phyloP scores from a whole-genome alignment of 306 rosid species.

The Trifolium dubium region DNA sequence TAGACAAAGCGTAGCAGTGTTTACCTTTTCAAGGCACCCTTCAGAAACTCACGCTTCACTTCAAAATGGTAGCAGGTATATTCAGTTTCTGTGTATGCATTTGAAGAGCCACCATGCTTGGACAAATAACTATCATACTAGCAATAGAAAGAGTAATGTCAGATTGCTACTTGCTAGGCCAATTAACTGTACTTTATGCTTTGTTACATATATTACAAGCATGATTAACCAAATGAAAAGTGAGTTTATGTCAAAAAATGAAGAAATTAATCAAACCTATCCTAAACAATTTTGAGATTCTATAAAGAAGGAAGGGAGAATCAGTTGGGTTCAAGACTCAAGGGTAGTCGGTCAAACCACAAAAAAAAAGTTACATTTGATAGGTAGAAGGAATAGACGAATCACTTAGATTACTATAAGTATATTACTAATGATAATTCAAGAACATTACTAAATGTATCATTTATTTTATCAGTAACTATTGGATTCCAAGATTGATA shows the following conservation, averaged over 20 bases:
- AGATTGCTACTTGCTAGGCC: slow-evolving; percentile 43
- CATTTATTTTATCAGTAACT: slow-evolving; percentile 9
- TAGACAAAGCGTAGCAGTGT: slow-evolving; percentile 34
- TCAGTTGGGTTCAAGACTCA: slow-evolving; percentile 12
- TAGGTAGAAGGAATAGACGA: slow-evolving; percentile 29
- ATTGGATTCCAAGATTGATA: background rate
- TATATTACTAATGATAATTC: background rate
- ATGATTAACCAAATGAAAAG: slow-evolving; percentile 29
- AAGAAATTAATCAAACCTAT: slow-evolving; percentile 29
- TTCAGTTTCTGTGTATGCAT: slow-evolving; percentile 92
- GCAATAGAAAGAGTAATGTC: slow-evolving; percentile 50
- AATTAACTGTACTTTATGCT: slow-evolving; percentile 16
- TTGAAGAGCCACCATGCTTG: slow-evolving; percentile 97
- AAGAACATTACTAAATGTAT: slow-evolving; percentile 6
- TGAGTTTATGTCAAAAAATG: slow-evolving; percentile 7
- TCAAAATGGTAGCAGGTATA: slow-evolving; percentile 98
- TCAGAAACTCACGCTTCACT: slow-evolving; percentile 84
- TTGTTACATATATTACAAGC: too few relatives aligned
- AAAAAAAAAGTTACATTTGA: slow-evolving; percentile 14
- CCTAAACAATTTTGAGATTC: slow-evolving; percentile 21
- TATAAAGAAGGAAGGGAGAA: background rate
- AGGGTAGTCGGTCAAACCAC: slow-evolving; percentile 13
- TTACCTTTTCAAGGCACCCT: slow-evolving; percentile 91
- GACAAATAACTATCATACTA: slow-evolving; percentile 99
- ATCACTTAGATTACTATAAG: background rate